phyloP scores from a whole-genome alignment of 352 stramenopile species.

The Globisporangium acanthophoron region DNA sequence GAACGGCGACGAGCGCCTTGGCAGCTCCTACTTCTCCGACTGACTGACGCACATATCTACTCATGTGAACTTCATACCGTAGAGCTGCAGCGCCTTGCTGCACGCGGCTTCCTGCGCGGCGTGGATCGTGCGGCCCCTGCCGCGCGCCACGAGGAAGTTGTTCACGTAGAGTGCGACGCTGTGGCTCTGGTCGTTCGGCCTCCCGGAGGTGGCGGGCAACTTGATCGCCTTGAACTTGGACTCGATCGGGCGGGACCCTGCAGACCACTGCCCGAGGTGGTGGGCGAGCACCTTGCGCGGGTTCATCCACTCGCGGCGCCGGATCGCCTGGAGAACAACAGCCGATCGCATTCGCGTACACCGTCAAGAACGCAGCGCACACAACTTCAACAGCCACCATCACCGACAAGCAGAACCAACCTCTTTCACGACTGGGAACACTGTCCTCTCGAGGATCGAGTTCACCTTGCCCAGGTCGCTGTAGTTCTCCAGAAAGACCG shows the following conservation, averaged over 20 bases:
- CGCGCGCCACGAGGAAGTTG: slow-evolving; percentile 49
- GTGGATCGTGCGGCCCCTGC: slow-evolving; percentile 53
- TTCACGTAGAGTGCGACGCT: slow-evolving; percentile 69
- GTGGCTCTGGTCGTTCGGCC: slow-evolving; percentile 26
- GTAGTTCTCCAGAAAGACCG: slow-evolving; percentile 72
- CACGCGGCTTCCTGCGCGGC: slow-evolving; percentile 72
- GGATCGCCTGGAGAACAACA: slow-evolving; percentile 36
- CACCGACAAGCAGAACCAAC: slow-evolving; percentile 7
- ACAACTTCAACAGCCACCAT: slow-evolving; percentile 1
- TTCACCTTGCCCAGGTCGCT: slow-evolving; percentile 47
- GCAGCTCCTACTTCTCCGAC: not conserved
- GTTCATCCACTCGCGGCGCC: slow-evolving; percentile 79
- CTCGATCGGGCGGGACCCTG: slow-evolving; percentile 23
- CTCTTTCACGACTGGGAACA: slow-evolving; percentile 70
- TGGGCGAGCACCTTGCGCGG: slow-evolving; percentile 62
- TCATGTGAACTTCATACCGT: slow-evolving; percentile 50
- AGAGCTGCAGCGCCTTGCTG: slow-evolving; percentile 52
- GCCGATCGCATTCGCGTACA: too few species aligned
- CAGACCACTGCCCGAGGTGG: slow-evolving; percentile 55
- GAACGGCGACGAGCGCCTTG: not conserved
- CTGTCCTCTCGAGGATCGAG: slow-evolving; percentile 46
- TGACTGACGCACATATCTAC: slow-evolving; percentile 3
- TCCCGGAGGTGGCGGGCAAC: slow-evolving; percentile 2
- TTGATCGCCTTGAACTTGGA: slow-evolving; percentile 53
- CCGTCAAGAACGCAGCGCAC: not conserved